These are phyloP conservation scores for Fusarium succisae DNA, from an alignment of 2,329 filamentous ascomycete genomes.

Conservation along the genomic window DNA sequence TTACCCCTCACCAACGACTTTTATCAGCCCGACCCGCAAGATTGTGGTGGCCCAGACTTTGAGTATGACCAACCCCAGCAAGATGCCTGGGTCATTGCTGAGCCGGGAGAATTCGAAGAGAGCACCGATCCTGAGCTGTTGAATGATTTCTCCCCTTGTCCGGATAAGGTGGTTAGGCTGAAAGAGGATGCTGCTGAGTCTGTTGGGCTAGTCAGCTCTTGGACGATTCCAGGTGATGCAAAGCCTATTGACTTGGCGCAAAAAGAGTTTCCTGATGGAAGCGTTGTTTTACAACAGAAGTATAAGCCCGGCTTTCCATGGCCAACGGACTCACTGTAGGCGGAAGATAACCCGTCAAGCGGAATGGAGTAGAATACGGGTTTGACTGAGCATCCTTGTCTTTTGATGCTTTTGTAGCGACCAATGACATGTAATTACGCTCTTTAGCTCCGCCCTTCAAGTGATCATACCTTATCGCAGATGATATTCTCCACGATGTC, in stretches of 20 bases:
- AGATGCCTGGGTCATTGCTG: not conserved
- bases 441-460: not conserved
- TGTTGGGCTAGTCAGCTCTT: not conserved
- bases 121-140: not conserved
- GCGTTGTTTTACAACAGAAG: not conserved
- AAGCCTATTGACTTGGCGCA: not conserved
- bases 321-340: not conserved
- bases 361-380: not conserved
- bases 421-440: not conserved
- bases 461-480: not conserved
- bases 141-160: not conserved
- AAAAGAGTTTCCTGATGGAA: not conserved
- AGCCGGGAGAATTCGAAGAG: not conserved
- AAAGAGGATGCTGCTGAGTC: not conserved
- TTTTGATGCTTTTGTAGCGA: not conserved
- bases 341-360: not conserved
- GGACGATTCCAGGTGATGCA: not conserved
- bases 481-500: not conserved
- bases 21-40: not conserved
- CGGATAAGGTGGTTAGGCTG: not conserved
- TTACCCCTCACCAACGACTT: conserved; percentile 2
- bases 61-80: not conserved
- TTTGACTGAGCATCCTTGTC: not conserved
- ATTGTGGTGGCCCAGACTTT: not conserved
- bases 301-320: not conserved